These are phyloP conservation scores for Akanthomyces dipterigenus DNA, from an alignment of 2,329 filamentous ascomycete species.

Conservation along the genomic window DNA sequence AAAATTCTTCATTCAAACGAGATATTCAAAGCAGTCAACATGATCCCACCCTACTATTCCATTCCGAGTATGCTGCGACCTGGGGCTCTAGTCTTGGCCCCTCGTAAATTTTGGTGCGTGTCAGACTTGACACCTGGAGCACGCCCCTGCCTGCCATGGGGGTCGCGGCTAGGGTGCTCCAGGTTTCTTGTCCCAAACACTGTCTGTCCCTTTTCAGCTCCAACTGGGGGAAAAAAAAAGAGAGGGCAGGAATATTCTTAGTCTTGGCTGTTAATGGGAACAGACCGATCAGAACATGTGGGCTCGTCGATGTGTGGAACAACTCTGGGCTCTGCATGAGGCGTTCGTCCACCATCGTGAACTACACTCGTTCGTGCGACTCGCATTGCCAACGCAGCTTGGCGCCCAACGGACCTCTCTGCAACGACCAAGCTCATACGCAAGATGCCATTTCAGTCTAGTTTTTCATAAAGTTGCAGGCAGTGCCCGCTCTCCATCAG, in stretches of 20 bases:
- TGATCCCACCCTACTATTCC: not conserved
- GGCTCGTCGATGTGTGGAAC: not conserved
- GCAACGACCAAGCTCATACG: no score
- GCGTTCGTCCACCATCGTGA: not conserved
- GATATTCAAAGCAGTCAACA: not conserved
- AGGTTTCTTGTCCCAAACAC: conserved; percentile 7
- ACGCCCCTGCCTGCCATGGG: not conserved
- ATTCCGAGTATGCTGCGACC: not conserved
- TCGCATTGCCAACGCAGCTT: no score
- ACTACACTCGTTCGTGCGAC: no score
- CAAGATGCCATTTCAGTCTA: not conserved
- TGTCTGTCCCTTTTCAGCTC: not conserved
- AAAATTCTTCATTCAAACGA: not conserved
- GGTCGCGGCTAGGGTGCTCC: not conserved
- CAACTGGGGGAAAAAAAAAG: not conserved
- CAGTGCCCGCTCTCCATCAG: not conserved
- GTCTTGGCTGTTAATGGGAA: no score
- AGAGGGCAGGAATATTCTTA: no score
- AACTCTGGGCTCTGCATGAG: not conserved
- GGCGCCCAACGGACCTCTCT: no score
- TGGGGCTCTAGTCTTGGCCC: not conserved
- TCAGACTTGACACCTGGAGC: conserved; percentile 4
- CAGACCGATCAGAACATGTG: not conserved
- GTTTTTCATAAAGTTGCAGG: not conserved
- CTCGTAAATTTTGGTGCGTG: conserved; percentile 1